These are phyloP conservation scores for Xylariales sp. DNA, from an alignment of 2,329 filamentous ascomycete genomes.

Conservation along the genomic window DNA sequence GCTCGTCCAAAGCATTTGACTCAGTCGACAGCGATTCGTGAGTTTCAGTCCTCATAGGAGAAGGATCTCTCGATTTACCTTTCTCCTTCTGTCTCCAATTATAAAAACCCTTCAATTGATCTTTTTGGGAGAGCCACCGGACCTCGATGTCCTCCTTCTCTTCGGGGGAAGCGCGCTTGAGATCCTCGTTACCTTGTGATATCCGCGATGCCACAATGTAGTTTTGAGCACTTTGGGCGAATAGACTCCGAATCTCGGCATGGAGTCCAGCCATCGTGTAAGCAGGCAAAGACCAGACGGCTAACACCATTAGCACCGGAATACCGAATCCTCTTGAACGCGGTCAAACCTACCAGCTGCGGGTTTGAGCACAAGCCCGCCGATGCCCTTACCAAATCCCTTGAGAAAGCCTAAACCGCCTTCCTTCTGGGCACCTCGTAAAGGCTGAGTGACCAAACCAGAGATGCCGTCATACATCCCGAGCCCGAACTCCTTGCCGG, in stretches of 20 bases:
- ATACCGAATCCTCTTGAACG: no score
- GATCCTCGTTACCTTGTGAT: slow-evolving; percentile 68
- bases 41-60: slow-evolving; percentile 15
- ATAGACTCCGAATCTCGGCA: slow-evolving; percentile 67
- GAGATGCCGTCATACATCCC: slow-evolving; percentile 79
- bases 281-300: slow-evolving; percentile 67
- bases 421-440: slow-evolving; percentile 63
- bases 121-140: slow-evolving; percentile 58
- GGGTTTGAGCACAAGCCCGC: slow-evolving; percentile 78
- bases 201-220: slow-evolving; percentile 77
- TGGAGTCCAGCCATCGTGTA: slow-evolving; percentile 81
- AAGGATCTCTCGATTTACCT: slow-evolving; percentile 28
- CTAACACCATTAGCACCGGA: no score
- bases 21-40: slow-evolving; percentile 16
- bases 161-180: slow-evolving; percentile 44
- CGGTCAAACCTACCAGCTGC: slow-evolving; percentile 61
- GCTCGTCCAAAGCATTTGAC: slow-evolving; percentile 14
- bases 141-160: slow-evolving; percentile 61
- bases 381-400: slow-evolving; percentile 77
- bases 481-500: slow-evolving; percentile 71
- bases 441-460: slow-evolving; percentile 74
- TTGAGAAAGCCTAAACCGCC: slow-evolving; percentile 64
- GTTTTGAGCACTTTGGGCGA: slow-evolving; percentile 67
- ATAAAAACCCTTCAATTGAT: slow-evolving; percentile 58
- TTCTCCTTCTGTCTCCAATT: slow-evolving; percentile 44